Base-by-base conservation (phyloP, 441 rosid genomes). In the Gossypium trilobum region DNA sequence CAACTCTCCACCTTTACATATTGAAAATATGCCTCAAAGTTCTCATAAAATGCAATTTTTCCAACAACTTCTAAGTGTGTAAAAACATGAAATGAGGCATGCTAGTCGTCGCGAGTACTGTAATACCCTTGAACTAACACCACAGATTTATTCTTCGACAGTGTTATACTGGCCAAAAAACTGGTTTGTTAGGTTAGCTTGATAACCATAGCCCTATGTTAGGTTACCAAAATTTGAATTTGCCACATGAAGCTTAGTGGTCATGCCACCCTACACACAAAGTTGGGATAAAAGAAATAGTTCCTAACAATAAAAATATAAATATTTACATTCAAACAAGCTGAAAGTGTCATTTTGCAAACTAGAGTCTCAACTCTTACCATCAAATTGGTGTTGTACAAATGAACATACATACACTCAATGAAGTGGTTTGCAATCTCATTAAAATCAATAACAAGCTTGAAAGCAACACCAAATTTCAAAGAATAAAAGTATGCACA, bases 341-440 rank as follows among this genome's bases (percentile, higher is more conserved):
- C n/a, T 20, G 52, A 63, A 22, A 23, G 7, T 14, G 8, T 19
- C 36, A 7, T 14, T 44, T 42, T n/a, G 17, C 29, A 44, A 13
- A 59, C 23, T 29, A 54, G 42, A 63, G 55, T 7, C 14, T 39
- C 25, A 74, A 77, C 46, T 75, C 70, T 67, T 91, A 92, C 98
- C 97, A 81, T 87, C 77, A 84, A 70, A 81, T 78, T 89, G 73
- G 88, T 85, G 86, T 95, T 89, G 79, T 87, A 85, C 77, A 82
- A 69, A 74, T 90, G 96, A 74, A 92, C 96, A 79, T 83, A 95
- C 65, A 92, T 86, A 67, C 98, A 91, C 86, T 95, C 95, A 5
- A 87, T 71, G 78, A 95, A 95, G 79, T 95, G 98, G 82, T 81
- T 79, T 25, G 91, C 78, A 70, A 95, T 83, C 89, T 95, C 98